Evolutionary conservation across 2,329 filamentous ascomycete genomes (phyloP).

Genomic region (Zymoseptoria tritici): DNA sequence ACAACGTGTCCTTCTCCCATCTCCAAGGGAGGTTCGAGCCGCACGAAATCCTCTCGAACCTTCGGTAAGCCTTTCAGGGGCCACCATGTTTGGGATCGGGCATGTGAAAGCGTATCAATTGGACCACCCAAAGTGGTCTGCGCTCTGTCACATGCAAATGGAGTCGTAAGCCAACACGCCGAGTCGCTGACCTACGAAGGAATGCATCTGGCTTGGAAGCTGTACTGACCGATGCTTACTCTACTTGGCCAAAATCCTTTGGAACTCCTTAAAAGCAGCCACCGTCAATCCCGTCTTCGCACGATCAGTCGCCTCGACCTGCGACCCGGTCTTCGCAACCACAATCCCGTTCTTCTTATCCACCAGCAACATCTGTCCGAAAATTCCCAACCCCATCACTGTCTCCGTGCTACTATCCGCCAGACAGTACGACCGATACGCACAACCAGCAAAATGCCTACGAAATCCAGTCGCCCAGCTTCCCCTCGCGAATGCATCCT

Average conservation of each 20-base stretch:
- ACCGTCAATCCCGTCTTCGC: constrained; percentile 7
- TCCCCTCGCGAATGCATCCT: constrained; percentile 8
- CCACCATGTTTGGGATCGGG: no score
- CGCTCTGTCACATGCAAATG: neutral
- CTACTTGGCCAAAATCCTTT: constrained; percentile 3
- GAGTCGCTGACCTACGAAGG: no score
- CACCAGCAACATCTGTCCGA: constrained; percentile 17
- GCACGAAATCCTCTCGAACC: no score
- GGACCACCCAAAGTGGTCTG: neutral
- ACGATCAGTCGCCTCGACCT: constrained; percentile 6
- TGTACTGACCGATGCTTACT: no score
- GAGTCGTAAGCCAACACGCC: neutral
- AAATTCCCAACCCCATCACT: constrained; percentile 14
- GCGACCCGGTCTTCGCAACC: constrained; percentile 16
- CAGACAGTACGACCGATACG: constrained; percentile 15
- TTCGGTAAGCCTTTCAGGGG: no score
- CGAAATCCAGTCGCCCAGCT: constrained; percentile 2
- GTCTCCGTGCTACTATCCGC: constrained; percentile 7
- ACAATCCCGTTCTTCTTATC: constrained; percentile 20
- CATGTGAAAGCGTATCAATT: neutral
- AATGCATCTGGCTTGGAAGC: neutral
- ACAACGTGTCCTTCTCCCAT: neutral
- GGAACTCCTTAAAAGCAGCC: constrained; percentile 9
- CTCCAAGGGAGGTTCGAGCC: no score
- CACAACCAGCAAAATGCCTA: constrained; percentile 5